These are phyloP conservation scores for Termitomyces sp. DNA, from an alignment of 768 basidiomycete species.

Conservation along the genomic window DNA sequence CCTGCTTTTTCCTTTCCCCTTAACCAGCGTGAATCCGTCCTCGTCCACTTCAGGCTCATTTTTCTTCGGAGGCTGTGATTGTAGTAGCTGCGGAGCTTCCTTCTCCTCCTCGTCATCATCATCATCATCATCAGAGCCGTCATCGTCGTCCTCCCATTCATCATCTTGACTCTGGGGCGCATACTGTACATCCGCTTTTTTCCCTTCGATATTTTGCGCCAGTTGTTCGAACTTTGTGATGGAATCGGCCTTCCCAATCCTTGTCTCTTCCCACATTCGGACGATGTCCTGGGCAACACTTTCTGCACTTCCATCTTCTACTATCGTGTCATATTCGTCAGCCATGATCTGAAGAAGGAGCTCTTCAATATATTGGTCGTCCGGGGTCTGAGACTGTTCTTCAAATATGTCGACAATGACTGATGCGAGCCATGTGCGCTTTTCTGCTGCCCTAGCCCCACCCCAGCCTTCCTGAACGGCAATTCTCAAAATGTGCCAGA, in stretches of 20 bases:
- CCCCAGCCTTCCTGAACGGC: constrained; percentile 89
- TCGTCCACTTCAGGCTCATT: constrained; percentile 78
- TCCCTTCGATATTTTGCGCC: constrained; percentile 54
- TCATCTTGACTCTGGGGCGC: constrained; percentile 37
- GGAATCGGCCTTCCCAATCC: constrained; percentile 36
- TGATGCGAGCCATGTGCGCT: constrained; percentile 82
- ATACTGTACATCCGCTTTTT: constrained; percentile 43
- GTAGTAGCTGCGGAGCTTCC: constrained; percentile 52
- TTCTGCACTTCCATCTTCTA: constrained; percentile 84
- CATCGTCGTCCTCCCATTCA: constrained; percentile 23
- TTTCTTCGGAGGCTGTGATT: constrained; percentile 22
- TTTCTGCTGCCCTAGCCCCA: constrained; percentile 60
- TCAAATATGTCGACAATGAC: constrained; percentile 79
- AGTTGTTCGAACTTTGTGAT: constrained; percentile 59
- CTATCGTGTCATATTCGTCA: constrained; percentile 79
- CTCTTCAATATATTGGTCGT: constrained; percentile 76
- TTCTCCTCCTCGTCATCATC: constrained; percentile 44
- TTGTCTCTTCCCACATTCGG: constrained; percentile 54
- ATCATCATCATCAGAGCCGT: constrained; percentile 43
- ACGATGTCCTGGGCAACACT: constrained; percentile 70
- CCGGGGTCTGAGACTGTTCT: constrained; percentile 39
- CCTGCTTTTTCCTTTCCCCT: constrained; percentile 49
- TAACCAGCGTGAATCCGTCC: constrained; percentile 87
- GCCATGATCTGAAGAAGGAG: constrained; percentile 76
- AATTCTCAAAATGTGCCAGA: constrained; percentile 84